These are phyloP conservation scores for Testicularia cyperi DNA, from an alignment of 1,284 basidiomycete genomes.

Conservation along the genomic window DNA sequence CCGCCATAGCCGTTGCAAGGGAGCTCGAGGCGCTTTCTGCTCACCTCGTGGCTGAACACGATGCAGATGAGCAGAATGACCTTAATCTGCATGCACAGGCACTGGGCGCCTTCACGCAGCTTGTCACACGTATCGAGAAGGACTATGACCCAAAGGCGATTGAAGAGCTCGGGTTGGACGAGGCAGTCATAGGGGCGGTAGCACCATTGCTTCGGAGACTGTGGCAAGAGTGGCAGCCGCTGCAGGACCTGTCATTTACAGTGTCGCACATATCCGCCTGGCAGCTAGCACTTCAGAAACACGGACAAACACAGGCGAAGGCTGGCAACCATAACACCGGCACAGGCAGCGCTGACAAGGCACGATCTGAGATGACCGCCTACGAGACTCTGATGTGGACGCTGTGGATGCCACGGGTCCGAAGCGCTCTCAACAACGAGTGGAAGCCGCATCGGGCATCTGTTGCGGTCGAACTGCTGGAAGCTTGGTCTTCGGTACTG, in stretches of 20 bases:
- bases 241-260: constrained; percentile 69
- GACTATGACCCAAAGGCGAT: no score
- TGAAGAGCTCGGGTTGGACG: constrained; percentile 65
- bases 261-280: constrained; percentile 68
- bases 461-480: constrained; percentile 78
- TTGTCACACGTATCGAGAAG: constrained; percentile 12
- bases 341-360: background rate
- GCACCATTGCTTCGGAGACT: constrained; percentile 72
- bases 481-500: constrained; percentile 82
- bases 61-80: background rate
- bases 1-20: constrained; percentile 26
- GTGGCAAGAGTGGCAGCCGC: constrained; percentile 72
- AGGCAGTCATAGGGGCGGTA: constrained; percentile 87
- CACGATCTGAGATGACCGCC: constrained; percentile 73
- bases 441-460: constrained; percentile 78
- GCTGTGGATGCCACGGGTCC: constrained; percentile 89
- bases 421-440: constrained; percentile 75
- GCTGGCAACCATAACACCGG: no score
- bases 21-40: constrained; percentile 19
- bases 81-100: background rate
- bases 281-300: constrained; percentile 70
- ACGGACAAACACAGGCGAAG: no score
- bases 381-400: constrained; percentile 94
- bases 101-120: constrained; percentile 15
- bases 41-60: background rate